Conservation (phyloP, 441 rosid genomes). For the Croton setiger region DNA sequence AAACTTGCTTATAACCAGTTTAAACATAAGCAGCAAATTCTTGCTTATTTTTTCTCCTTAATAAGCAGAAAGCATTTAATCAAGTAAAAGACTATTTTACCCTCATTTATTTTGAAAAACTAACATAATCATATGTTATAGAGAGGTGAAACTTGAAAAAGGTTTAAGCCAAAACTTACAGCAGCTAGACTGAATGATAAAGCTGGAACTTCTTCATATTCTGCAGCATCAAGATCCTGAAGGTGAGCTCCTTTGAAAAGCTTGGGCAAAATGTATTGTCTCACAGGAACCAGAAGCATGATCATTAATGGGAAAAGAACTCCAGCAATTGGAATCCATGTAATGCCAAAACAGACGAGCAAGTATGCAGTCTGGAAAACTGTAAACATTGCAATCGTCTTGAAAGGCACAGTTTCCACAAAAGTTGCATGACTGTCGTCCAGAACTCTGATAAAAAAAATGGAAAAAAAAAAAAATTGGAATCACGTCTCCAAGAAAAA, state of each 20-base stretch:
- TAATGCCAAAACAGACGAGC: constrained; percentile 66
- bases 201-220: constrained; percentile 62
- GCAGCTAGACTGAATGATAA: constrained; percentile 42
- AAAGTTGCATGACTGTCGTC: constrained; percentile 59
- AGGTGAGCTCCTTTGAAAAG: constrained; percentile 64
- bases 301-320: constrained; percentile 68
- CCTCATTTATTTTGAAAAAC: no score
- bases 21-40: background rate
- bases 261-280: constrained; percentile 64
- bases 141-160: background rate
- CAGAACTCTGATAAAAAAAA: constrained; percentile 43
- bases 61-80: no score
- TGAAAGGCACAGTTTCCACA: constrained; percentile 70
- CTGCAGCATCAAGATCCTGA: constrained; percentile 76
- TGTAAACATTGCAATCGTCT: constrained; percentile 54
- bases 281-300: constrained; percentile 69
- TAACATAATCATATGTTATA: no score
- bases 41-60: no score
- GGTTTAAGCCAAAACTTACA: constrained; percentile 33
- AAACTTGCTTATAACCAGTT: no score
- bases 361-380: constrained; percentile 59
- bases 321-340: constrained; percentile 81
- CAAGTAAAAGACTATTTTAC: no score
- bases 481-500: background rate
- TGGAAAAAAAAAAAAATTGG: background rate